phyloP scores from a whole-genome alignment of 495 filamentous ascomycete species.

The Barbatosphaeria neglecta region DNA sequence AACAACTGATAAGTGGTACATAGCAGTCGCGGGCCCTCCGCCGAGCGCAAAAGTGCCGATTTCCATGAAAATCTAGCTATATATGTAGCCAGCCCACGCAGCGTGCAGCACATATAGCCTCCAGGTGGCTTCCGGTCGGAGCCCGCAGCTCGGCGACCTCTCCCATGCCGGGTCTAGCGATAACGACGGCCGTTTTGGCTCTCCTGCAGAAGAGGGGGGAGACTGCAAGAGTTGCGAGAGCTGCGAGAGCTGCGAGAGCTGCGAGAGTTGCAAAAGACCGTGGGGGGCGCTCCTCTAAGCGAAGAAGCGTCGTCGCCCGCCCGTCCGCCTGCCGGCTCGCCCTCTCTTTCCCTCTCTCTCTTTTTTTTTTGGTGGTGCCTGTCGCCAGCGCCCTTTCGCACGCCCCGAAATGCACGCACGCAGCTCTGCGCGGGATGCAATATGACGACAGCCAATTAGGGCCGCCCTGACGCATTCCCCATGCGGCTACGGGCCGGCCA shows the following conservation, averaged over 20 bases:
- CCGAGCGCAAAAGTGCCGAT: too few relatives aligned
- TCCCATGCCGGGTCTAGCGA: neutral
- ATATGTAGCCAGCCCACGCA: too few relatives aligned
- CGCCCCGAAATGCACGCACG: neutral
- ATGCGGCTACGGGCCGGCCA: slow-evolving; percentile 8
- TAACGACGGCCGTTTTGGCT: neutral
- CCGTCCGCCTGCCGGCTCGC: neutral
- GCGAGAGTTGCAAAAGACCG: too few relatives aligned
- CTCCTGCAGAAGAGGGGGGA: neutral
- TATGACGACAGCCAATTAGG: slow-evolving; percentile 21
- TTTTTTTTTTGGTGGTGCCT: neutral
- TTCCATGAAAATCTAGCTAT: too few relatives aligned
- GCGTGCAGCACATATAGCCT: too few relatives aligned
- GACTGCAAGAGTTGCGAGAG: too few relatives aligned
- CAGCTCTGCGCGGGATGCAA: slow-evolving; percentile 19
- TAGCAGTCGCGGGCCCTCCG: too few relatives aligned
- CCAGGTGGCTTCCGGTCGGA: too few relatives aligned
- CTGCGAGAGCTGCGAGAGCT: too few relatives aligned
- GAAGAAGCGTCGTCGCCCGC: neutral
- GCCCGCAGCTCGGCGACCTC: too few relatives aligned
- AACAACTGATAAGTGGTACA: neutral
- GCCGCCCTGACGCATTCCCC: slow-evolving; percentile 16
- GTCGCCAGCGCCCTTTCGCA: neutral
- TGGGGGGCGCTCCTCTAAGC: too few relatives aligned
- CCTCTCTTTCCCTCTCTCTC: neutral